Percentiles rank a stretch among this genome's conserved stretches.
Evolutionary conservation across 2,329 filamentous ascomycete genomes (phyloP).

Genomic region (Calonectria multiphialidica): DNA sequence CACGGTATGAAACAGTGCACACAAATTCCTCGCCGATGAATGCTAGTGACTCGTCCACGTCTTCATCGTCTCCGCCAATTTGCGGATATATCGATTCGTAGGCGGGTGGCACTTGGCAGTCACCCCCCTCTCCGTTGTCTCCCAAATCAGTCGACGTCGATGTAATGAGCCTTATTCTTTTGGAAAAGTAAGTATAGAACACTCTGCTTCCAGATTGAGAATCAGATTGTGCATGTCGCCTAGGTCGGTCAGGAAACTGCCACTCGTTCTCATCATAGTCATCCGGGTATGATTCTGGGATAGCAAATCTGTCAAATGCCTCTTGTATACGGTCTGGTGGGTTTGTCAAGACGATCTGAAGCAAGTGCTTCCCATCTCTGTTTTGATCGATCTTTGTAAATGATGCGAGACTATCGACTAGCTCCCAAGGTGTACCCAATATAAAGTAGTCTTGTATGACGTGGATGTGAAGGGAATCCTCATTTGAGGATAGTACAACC

Average conservation of each 20-base stretch:
- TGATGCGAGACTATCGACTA: not conserved
- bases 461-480: not conserved
- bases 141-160: not conserved
- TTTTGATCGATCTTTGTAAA: not conserved
- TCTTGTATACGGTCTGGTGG: not conserved
- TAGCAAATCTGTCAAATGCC: not conserved
- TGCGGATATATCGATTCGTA: not conserved
- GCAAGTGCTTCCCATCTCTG: not conserved
- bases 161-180: not conserved
- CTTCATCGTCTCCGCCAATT: not conserved
- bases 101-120: not conserved
- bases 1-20: not conserved
- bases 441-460: not conserved
- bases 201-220: not conserved
- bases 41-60: not conserved
- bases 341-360: not conserved
- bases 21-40: not conserved
- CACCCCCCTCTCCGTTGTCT: not conserved
- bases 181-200: not conserved
- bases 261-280: not conserved
- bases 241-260: not conserved
- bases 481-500: not conserved
- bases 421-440: not conserved
- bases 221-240: no score
- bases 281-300: not conserved